These are phyloP conservation scores for Jacaranda copaia DNA, from an alignment of 257 asterid genomes.

Conservation along the genomic window DNA sequence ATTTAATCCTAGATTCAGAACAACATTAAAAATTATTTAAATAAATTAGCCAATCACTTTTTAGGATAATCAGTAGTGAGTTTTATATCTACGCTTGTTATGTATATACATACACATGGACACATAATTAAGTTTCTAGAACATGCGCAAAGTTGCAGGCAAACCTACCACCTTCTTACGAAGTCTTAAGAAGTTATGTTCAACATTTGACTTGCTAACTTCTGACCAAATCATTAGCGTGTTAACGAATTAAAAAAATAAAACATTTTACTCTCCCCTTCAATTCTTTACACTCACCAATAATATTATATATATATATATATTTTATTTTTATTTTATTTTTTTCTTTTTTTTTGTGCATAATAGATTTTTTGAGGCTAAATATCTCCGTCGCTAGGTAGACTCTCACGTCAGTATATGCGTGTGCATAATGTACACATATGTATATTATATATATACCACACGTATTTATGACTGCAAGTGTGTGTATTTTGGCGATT, in stretches of 20 bases:
- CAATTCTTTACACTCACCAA: too few relatives aligned
- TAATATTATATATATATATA: too few relatives aligned
- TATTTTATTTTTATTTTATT: too few relatives aligned
- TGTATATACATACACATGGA: too few relatives aligned
- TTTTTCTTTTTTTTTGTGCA: too few relatives aligned
- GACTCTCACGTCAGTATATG: neutral
- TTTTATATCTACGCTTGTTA: too few relatives aligned
- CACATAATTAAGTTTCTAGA: constrained; percentile 36
- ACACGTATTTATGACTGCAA: neutral
- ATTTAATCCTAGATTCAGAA: too few relatives aligned
- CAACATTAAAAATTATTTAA: too few relatives aligned
- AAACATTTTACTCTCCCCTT: too few relatives aligned
- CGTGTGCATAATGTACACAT: neutral
- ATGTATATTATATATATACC: too few relatives aligned
- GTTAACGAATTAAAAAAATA: neutral
- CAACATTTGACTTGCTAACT: constrained; percentile 18
- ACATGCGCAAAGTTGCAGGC: neutral
- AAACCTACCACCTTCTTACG: constrained; percentile 40
- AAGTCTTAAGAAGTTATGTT: constrained; percentile 26
- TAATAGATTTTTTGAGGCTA: neutral
- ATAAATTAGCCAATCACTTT: too few relatives aligned
- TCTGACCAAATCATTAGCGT: constrained; percentile 46
- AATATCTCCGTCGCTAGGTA: neutral
- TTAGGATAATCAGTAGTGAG: too few relatives aligned
- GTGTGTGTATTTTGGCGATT: neutral